Base-by-base conservation (phyloP, 352 stramenopile species). In the Aphanomyces stellatus region DNA sequence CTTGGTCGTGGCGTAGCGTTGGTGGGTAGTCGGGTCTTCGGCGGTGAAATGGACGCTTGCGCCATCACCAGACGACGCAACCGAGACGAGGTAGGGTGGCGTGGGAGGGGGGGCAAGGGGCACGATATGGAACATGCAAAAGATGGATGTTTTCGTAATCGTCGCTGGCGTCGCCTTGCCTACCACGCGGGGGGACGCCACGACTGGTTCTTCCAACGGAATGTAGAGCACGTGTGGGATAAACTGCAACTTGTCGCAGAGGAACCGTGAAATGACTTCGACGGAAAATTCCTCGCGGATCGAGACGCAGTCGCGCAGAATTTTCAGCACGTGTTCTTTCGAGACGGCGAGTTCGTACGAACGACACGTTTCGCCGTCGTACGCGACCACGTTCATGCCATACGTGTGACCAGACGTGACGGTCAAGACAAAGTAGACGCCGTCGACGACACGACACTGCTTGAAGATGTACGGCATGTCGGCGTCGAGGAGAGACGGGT, bases 221-320 rank as follows among this genome's bases (percentile, higher is more conserved):
- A 65, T 31, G n/a, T 33, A 65, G 3, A 65, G 59, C 19, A 35
- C 30, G 46, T 27, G 6, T 0, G 27, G 56, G 28, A 31, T 27
- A 25, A 55, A 65, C 3, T 27, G 59, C 15, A 65, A 10, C 17
- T 42, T 46, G 24, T 65, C 59, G 28, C 59, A 65, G 59, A 65
- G 59, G 6, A 65, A 24, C 19, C 27, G 4, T n/a, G 59, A 65
- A 19, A 65, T 65, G 7, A n/a, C 27, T 33, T 65, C 37, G 37
- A 65, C 59, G 37, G 59, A 22, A 34, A 65, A 65, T n/a, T 65
- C 59, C 10, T 65, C 59, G 3, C 19, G 11, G 35, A 65, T 37
- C 46, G 59, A 65, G n/a, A 55, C 24, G 46, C 17, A n/a, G 31
- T 55, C 59, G 3, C 24, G 11, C 24, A 65, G 40, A 2, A 65